Percentiles rank a stretch among this genome's conserved stretches.
Evolutionary conservation across 768 basidiomycete species (phyloP).

Genomic region (Lactarius pseudohatsudake): DNA sequence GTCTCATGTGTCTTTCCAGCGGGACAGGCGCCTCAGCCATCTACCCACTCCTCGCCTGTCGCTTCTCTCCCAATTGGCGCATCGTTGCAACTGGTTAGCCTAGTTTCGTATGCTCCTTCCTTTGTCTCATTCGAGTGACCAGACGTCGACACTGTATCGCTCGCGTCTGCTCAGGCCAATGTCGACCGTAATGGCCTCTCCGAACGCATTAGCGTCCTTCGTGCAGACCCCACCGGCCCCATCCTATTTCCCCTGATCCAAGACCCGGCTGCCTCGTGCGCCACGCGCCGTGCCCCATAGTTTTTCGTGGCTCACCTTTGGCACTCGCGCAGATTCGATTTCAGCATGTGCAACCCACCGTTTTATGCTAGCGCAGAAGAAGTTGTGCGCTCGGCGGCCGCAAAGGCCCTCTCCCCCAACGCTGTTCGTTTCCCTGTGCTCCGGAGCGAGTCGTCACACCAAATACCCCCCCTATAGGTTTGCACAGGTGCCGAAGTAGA

Average conservation of each 20-base stretch:
- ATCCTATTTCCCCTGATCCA: slow-evolving; percentile 48
- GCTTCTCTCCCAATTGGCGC: slow-evolving; percentile 50
- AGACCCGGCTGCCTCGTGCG: slow-evolving; percentile 11
- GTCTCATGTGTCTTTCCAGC: slow-evolving; percentile 39
- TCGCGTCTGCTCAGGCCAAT: slow-evolving; percentile 54
- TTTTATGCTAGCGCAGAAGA: slow-evolving; percentile 84
- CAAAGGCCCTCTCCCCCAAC: slow-evolving; percentile 65
- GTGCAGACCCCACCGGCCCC: slow-evolving; percentile 38
- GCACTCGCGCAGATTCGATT: slow-evolving; percentile 51
- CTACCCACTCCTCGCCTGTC: slow-evolving; percentile 76
- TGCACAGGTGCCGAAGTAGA: slow-evolving; percentile 87
- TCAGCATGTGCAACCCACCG: slow-evolving; percentile 96
- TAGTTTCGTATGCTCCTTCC: background rate
- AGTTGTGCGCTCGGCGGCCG: slow-evolving; percentile 52
- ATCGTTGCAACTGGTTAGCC: slow-evolving; percentile 68
- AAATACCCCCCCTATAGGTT: slow-evolving; percentile 44
- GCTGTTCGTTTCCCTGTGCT: slow-evolving; percentile 50
- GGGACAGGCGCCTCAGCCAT: slow-evolving; percentile 92
- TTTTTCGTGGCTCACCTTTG: background rate
- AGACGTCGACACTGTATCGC: slow-evolving; percentile 76
- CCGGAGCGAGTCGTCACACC: background rate
- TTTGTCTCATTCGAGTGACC: background rate
- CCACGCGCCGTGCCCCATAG: background rate
- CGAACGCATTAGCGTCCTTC: slow-evolving; percentile 50
- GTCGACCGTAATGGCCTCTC: slow-evolving; percentile 55